A percentile compares a stretch with the other conserved stretches of the same genome.
Evolutionary conservation across 306 rosid genomes (phyloP).

Genomic region (Potentilla sterilis): DNA sequence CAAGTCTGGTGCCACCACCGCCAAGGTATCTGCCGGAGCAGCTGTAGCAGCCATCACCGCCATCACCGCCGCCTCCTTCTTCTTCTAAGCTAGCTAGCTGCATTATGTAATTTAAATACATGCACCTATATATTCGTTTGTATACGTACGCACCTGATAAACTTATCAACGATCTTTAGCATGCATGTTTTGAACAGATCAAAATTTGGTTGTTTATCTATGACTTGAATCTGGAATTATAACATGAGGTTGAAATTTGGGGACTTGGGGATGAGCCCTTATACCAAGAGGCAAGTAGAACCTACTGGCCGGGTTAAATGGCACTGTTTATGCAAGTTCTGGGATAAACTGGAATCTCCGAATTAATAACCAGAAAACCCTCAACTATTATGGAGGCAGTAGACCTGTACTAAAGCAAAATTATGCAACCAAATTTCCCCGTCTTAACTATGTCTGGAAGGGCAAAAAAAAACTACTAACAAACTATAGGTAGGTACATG

Average conservation of each 20-base stretch:
- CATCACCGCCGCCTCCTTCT: slow-evolving; percentile 31
- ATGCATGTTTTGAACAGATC: neutral
- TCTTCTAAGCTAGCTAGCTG: slow-evolving; percentile 12
- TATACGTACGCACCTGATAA: neutral
- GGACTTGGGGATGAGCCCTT: no score
- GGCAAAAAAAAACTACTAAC: neutral
- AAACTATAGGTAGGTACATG: no score
- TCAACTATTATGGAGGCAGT: neutral
- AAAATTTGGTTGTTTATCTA: neutral
- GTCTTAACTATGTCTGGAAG: neutral
- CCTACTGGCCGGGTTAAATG: neutral
- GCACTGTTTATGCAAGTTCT: neutral
- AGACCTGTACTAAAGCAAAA: neutral
- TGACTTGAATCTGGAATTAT: neutral
- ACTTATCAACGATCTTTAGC: neutral
- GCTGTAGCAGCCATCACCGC: slow-evolving; percentile 19
- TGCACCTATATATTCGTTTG: neutral
- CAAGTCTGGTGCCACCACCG: slow-evolving; percentile 20
- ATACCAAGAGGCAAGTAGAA: neutral
- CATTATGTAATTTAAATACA: neutral
- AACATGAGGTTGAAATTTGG: neutral
- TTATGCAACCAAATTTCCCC: neutral
- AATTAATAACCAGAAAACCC: neutral
- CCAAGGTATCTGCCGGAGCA: slow-evolving; percentile 34
- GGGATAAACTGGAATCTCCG: neutral